Evolutionary conservation across 2,329 filamentous ascomycete species (phyloP), one percentile per base, ranked within the genome.

Genomic region (Chaetomium sp.): DNA sequence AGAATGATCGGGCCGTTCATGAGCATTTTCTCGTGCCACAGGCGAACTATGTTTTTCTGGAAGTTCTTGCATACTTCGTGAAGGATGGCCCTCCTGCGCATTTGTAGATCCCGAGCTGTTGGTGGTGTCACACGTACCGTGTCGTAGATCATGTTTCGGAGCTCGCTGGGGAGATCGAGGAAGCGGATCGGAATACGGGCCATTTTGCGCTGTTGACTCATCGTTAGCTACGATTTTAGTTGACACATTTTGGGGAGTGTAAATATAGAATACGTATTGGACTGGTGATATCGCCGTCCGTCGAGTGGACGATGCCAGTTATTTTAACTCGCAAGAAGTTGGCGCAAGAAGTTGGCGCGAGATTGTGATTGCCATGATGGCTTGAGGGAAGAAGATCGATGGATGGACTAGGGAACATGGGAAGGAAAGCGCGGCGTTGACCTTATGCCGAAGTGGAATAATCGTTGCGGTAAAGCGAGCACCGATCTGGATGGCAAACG

Each of bases 41-140:
- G 81, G 5, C 87, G 83, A 25, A 82, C 77, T 21, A 94, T 84
- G 74, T 96, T 93, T 77, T 94, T 96, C 74, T 88, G 87, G 67
- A 98, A 79, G 68, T 93, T 90, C 25, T 81, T 80, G 76, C 97
- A 90, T 65, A 95, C 83, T 5, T 84, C 81, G 42, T 85, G 84
- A 9, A 97, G 82, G 63, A 90, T 86, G 60, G 85, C 86, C 68
- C 85, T 85, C 35, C 92, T 82, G 50, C 82, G 79, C 62, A 80
- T 78, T 61, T 80, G 78, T 63, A 87, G 77, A 75, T 85, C 82
- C 66, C 79, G 78, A 38, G 81, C n/a, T n/a, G n/a, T n/a, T n/a
- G n/a, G n/a, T n/a, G n/a, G n/a, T n/a, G n/a, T n/a, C n/a, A n/a
- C n/a, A n/a, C n/a, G n/a, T n/a, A n/a, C n/a, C n/a, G n/a, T n/a